Conservation (phyloP, 2,329 filamentous ascomycete genomes). For the Colletotrichum sublineola region DNA sequence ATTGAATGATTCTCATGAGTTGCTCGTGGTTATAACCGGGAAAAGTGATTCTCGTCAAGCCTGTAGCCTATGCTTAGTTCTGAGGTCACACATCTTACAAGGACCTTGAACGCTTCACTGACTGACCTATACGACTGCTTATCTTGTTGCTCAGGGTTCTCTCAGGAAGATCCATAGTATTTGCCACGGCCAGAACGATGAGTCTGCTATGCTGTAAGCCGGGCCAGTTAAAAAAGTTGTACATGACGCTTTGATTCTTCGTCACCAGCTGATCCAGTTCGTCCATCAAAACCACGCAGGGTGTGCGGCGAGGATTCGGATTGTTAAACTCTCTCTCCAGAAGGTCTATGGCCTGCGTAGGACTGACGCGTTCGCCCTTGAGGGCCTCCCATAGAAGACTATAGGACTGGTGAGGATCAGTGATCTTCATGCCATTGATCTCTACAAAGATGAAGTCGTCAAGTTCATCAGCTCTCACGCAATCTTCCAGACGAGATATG, state of each 20-base stretch:
- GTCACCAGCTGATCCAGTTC: slow-evolving; percentile 98
- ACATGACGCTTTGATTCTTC: slow-evolving; percentile 99
- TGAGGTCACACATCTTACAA: not conserved
- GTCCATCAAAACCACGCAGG: slow-evolving; percentile 98
- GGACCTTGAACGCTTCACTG: slow-evolving; percentile 15
- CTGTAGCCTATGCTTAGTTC: slow-evolving; percentile 45
- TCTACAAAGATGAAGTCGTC: slow-evolving; percentile 99
- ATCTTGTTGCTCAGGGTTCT: slow-evolving; percentile 98
- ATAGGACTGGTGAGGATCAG: slow-evolving; percentile 97
- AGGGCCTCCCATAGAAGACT: slow-evolving; percentile 95
- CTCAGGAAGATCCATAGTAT: slow-evolving; percentile 98
- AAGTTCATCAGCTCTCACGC: slow-evolving; percentile 88
- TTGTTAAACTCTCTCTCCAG: slow-evolving; percentile 93
- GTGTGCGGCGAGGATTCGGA: slow-evolving; percentile 89
- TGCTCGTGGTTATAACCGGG: slow-evolving; percentile 98
- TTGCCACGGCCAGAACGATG: slow-evolving; percentile 96
- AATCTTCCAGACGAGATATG: slow-evolving; percentile 87
- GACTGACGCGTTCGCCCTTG: slow-evolving; percentile 91
- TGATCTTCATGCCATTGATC: slow-evolving; percentile 99
- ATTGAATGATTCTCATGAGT: slow-evolving; percentile 96
- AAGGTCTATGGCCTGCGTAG: slow-evolving; percentile 90
- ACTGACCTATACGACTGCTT: slow-evolving; percentile 81
- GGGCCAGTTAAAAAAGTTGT: slow-evolving; percentile 99
- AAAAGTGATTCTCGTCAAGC: slow-evolving; percentile 94
- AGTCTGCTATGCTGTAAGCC: slow-evolving; percentile 89